Evolutionary conservation across 2,329 filamentous ascomycete species (phyloP).

Genomic region (Hirsutella thompsonii): DNA sequence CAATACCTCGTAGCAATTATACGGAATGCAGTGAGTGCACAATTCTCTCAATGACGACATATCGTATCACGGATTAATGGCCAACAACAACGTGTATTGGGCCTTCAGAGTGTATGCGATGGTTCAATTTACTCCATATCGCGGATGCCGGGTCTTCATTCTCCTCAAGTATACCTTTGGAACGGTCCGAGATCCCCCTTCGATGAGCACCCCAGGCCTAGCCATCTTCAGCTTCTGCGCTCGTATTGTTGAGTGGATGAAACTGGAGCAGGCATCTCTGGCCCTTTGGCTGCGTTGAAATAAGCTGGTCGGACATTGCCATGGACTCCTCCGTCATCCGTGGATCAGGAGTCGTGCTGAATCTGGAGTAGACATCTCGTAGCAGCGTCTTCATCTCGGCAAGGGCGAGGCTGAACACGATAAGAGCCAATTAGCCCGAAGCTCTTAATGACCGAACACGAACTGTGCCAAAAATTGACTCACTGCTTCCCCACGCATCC

Average conservation of each 20-base stretch:
- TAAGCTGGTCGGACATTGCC: constrained; percentile 54
- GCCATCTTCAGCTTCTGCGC: too few relatives aligned
- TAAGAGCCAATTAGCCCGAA: background rate
- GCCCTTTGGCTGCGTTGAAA: constrained; percentile 48
- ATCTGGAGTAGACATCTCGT: constrained; percentile 47
- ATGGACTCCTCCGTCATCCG: constrained; percentile 43
- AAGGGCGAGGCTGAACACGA: constrained; percentile 35
- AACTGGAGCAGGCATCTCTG: constrained; percentile 46
- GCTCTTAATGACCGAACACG: background rate
- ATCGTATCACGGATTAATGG: too few relatives aligned
- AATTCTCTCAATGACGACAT: too few relatives aligned
- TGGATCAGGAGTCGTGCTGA: constrained; percentile 39
- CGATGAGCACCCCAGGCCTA: too few relatives aligned
- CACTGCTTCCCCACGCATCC: constrained; percentile 57
- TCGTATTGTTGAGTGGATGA: constrained; percentile 15
- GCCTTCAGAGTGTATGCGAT: background rate
- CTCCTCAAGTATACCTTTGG: too few relatives aligned
- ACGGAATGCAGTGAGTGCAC: too few relatives aligned
- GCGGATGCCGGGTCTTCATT: background rate
- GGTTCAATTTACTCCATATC: too few relatives aligned
- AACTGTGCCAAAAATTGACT: constrained; percentile 19
- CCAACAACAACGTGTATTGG: background rate
- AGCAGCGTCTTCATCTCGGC: constrained; percentile 57
- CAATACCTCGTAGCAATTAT: too few relatives aligned
- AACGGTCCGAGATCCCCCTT: too few relatives aligned